Evolutionary conservation across 2,329 filamentous ascomycete genomes (phyloP).

Genomic region (Diaporthe vexans): DNA sequence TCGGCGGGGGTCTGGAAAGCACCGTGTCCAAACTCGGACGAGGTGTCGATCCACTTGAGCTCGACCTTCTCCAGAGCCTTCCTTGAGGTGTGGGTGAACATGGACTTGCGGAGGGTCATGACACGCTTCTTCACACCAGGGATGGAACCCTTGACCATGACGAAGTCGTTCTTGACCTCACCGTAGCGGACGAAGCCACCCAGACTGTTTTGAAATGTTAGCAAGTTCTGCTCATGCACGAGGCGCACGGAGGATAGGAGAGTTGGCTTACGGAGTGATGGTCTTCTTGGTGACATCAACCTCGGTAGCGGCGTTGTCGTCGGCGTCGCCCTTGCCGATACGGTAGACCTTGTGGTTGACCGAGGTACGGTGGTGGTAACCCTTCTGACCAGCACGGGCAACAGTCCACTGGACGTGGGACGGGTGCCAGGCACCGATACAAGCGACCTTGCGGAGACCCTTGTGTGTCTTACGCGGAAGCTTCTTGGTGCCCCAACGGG

Average conservation of each 20-base stretch:
- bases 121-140: constrained; percentile 99
- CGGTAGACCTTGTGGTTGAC: constrained; percentile 99
- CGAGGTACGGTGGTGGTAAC: constrained; percentile 99
- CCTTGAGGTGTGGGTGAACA: constrained; percentile 96
- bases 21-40: constrained; percentile 99
- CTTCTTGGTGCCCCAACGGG: constrained; percentile 99
- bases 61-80: constrained; percentile 98
- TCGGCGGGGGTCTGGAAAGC: constrained; percentile 98
- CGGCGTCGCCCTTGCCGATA: constrained; percentile 91
- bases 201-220: constrained; percentile 69
- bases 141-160: constrained; percentile 95
- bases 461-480: constrained; percentile 99
- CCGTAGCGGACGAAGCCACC: constrained; percentile 99
- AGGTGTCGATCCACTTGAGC: constrained; percentile 99
- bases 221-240: not conserved
- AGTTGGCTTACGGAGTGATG: constrained; percentile 93
- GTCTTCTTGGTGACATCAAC: constrained; percentile 99
- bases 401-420: constrained; percentile 99
- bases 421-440: constrained; percentile 99
- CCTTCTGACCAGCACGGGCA: constrained; percentile 98
- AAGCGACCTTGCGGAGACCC: constrained; percentile 99
- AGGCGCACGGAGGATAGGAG: not conserved
- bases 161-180: constrained; percentile 99
- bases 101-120: constrained; percentile 98
- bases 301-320: constrained; percentile 94